A percentile compares a stretch with the other conserved stretches of the same genome.
These are phyloP conservation scores for Nemania sp. DNA, from an alignment of 2,329 filamentous ascomycete genomes.

Conservation along the genomic window DNA sequence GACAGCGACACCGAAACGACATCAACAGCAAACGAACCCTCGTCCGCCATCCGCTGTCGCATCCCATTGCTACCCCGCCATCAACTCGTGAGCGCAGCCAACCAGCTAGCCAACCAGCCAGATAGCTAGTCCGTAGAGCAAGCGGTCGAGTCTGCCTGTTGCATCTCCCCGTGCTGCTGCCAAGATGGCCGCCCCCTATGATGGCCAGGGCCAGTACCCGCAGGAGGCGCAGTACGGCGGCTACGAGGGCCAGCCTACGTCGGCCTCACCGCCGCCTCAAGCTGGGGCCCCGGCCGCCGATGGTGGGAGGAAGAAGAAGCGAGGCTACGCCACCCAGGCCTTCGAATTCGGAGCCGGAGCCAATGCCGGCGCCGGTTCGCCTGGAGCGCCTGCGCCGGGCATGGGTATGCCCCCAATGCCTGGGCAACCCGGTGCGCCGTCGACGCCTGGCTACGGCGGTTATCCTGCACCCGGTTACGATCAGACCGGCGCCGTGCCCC, in stretches of 20 bases:
- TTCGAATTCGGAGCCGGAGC: conserved; percentile 90
- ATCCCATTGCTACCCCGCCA: no score
- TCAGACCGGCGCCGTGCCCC: conserved; percentile 38
- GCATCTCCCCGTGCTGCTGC: conserved; percentile 36
- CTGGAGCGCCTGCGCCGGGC: conserved; percentile 44
- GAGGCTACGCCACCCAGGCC: conserved; percentile 90
- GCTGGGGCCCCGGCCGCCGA: conserved; percentile 46
- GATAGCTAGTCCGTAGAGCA: no score
- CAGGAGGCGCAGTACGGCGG: conserved; percentile 46
- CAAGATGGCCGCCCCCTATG: conserved; percentile 60
- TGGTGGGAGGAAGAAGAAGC: conserved; percentile 80
- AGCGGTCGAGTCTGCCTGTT: no score
- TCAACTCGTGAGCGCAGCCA: no score
- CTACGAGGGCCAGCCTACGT: conserved; percentile 46
- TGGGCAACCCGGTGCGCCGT: conserved; percentile 44
- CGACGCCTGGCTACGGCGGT: conserved; percentile 57
- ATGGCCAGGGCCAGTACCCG: conserved; percentile 57
- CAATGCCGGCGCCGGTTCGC: conserved; percentile 71
- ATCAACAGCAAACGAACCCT: no score
- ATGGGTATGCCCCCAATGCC: conserved; percentile 36
- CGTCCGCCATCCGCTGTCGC: conserved; percentile 9
- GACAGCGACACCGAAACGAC: no score
- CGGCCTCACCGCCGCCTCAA: conserved; percentile 43
- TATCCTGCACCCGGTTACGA: conserved; percentile 55
- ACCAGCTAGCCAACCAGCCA: no score